A percentile compares a stretch with the other conserved stretches of the same genome.
Evolutionary conservation across 495 filamentous ascomycete species (phyloP).

Genomic region (Lophium mytilinum): DNA sequence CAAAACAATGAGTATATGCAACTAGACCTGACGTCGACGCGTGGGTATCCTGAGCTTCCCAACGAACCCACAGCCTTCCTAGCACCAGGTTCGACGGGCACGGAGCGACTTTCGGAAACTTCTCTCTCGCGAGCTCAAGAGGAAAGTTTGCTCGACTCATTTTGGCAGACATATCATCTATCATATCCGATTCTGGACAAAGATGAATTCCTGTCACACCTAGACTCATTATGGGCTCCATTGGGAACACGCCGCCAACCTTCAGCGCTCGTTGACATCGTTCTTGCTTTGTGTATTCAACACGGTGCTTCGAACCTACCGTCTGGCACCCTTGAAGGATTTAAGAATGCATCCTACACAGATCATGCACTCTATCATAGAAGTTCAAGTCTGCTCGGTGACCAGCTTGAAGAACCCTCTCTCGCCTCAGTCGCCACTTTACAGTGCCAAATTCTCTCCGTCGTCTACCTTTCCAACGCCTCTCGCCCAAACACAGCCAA

Average conservation of each 20-base stretch:
- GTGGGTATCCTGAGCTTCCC: too few species aligned
- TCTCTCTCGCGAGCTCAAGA: slow-evolving; percentile 35
- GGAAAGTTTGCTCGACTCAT: slow-evolving; percentile 41
- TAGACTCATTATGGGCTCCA: slow-evolving; percentile 40
- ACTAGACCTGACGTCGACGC: too few species aligned
- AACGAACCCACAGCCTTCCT: too few species aligned
- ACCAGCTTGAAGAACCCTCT: slow-evolving; percentile 45
- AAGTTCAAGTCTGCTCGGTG: too few species aligned
- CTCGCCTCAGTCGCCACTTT: slow-evolving; percentile 43
- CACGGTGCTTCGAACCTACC: slow-evolving; percentile 31
- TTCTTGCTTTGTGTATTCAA: slow-evolving; percentile 49
- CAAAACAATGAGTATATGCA: too few species aligned
- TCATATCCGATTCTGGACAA: slow-evolving; percentile 39
- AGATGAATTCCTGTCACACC: slow-evolving; percentile 39
- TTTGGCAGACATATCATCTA: slow-evolving; percentile 43
- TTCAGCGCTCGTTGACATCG: slow-evolving; percentile 47
- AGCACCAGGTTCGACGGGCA: not conserved
- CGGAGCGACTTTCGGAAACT: not conserved
- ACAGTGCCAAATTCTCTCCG: slow-evolving; percentile 42
- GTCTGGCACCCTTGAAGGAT: slow-evolving; percentile 26
- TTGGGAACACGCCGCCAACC: slow-evolving; percentile 34
- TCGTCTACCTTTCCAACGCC: slow-evolving; percentile 40
- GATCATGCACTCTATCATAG: slow-evolving; percentile 36
- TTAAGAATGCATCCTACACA: slow-evolving; percentile 33
- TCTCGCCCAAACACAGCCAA: slow-evolving; percentile 46